Percentiles rank a stretch among this genome's conserved stretches.
These are phyloP conservation scores for Fusarium brachygibbosum DNA, from an alignment of 2,329 filamentous ascomycete species.

Conservation along the genomic window DNA sequence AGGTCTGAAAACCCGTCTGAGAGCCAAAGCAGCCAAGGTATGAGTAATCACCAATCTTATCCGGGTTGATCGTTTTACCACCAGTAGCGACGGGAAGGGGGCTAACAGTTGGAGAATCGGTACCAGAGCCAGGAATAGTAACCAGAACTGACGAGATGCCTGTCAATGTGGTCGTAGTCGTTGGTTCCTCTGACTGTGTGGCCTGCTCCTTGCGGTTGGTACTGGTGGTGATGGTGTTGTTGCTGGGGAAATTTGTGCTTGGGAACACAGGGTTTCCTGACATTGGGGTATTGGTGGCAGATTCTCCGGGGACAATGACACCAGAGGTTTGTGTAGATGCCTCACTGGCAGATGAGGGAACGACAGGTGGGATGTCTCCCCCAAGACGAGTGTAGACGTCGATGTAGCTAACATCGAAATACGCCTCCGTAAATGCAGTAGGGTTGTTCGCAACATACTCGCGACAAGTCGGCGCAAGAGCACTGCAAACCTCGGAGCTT, in stretches of 20 bases:
- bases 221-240: slow-evolving; percentile 2
- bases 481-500: slow-evolving; percentile 55
- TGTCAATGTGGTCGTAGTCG: slow-evolving; percentile 48
- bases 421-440: slow-evolving; percentile 56
- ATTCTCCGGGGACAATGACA: neutral
- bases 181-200: slow-evolving; percentile 34
- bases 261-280: slow-evolving; percentile 1
- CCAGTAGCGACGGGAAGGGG: slow-evolving; percentile 25
- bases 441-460: slow-evolving; percentile 64
- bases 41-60: slow-evolving; percentile 51
- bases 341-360: slow-evolving; percentile 10
- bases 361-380: slow-evolving; percentile 14
- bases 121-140: slow-evolving; percentile 42
- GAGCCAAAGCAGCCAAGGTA: slow-evolving; percentile 61
- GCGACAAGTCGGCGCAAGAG: slow-evolving; percentile 59
- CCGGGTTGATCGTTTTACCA: slow-evolving; percentile 50
- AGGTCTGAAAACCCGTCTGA: slow-evolving; percentile 53
- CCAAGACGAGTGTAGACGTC: slow-evolving; percentile 58
- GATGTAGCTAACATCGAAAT: slow-evolving; percentile 69
- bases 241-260: neutral
- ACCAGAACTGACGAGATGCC: slow-evolving; percentile 47
- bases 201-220: neutral
- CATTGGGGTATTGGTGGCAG: slow-evolving; percentile 2
- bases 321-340: neutral
- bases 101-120: slow-evolving; percentile 27